Conservation (phyloP, 139 green algal species). For the Chlamydomonas sp. region DNA sequence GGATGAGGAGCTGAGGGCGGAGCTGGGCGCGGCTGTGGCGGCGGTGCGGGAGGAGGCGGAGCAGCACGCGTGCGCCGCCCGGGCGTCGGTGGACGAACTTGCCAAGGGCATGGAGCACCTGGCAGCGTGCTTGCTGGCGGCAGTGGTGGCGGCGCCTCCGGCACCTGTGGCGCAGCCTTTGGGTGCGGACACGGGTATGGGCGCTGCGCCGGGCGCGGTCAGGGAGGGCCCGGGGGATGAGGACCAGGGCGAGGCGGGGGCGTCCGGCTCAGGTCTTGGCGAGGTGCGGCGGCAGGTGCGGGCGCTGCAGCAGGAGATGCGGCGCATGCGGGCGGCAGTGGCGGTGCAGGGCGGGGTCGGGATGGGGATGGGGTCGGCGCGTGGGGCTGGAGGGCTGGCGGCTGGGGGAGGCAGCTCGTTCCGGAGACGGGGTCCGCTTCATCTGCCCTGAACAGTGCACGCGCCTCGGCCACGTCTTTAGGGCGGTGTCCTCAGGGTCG, state of each 20-base stretch:
- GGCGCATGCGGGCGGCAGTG: not conserved
- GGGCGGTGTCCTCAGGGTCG: too few species aligned
- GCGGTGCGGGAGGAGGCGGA: not conserved
- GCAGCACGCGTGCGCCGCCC: not conserved
- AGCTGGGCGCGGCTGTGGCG: not conserved
- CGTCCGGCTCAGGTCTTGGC: not conserved
- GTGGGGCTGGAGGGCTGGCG: not conserved
- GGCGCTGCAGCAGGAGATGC: slow-evolving; percentile 34
- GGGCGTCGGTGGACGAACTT: slow-evolving; percentile 2
- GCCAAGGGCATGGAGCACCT: slow-evolving; percentile 26
- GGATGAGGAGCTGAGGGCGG: not conserved
- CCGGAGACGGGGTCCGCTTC: too few species aligned
- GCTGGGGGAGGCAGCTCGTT: not conserved
- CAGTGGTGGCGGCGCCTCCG: not conserved
- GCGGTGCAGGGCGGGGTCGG: not conserved
- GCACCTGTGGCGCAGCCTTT: too few species aligned
- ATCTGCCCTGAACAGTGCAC: too few species aligned
- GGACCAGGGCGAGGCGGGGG: not conserved
- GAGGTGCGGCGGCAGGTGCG: slow-evolving; percentile 29
- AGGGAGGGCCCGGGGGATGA: not conserved
- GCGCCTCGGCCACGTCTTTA: too few species aligned
- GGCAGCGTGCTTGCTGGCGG: not conserved
- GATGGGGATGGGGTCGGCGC: not conserved
- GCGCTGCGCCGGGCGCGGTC: not conserved
- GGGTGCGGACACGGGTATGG: not conserved